phyloP scores from a whole-genome alignment of 2,329 filamentous ascomycete genomes.

The Coniochaeta ligniaria region DNA sequence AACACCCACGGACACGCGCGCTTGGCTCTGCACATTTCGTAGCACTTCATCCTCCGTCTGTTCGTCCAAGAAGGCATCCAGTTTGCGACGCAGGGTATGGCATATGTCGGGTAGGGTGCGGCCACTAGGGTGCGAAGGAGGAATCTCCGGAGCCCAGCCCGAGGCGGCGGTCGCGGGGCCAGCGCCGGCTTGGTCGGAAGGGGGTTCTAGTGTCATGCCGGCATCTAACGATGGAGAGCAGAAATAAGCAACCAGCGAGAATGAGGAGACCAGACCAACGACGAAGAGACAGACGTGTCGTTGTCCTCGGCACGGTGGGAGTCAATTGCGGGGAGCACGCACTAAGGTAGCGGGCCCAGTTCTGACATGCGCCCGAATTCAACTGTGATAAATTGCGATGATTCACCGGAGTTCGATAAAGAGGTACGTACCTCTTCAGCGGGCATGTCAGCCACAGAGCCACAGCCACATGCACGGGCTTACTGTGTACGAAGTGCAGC shows the following conservation, averaged over 20 bases:
- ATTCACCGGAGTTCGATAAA: background rate
- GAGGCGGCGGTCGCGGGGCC: background rate
- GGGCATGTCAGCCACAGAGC: background rate
- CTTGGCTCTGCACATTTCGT: constrained; percentile 64
- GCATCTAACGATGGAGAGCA: background rate
- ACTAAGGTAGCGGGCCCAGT: background rate
- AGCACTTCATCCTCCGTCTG: constrained; percentile 49
- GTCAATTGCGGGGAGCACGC: background rate
- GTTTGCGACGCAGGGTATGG: constrained; percentile 47
- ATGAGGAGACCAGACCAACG: background rate
- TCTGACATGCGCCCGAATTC: background rate
- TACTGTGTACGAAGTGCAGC: no score
- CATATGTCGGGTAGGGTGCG: constrained; percentile 33
- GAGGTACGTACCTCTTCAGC: background rate
- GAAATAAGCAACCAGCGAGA: background rate
- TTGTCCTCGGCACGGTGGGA: background rate
- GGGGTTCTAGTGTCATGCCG: background rate
- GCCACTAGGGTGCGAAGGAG: background rate
- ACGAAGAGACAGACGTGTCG: background rate
- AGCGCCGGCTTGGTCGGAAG: background rate
- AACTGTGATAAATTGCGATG: background rate
- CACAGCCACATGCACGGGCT: background rate
- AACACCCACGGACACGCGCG: constrained; percentile 62
- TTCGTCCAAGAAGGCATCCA: constrained; percentile 60
- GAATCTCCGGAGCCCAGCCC: background rate